Conservation (phyloP, 2,329 filamentous ascomycete species). For the Paecilomyces dactylethromorphus region DNA sequence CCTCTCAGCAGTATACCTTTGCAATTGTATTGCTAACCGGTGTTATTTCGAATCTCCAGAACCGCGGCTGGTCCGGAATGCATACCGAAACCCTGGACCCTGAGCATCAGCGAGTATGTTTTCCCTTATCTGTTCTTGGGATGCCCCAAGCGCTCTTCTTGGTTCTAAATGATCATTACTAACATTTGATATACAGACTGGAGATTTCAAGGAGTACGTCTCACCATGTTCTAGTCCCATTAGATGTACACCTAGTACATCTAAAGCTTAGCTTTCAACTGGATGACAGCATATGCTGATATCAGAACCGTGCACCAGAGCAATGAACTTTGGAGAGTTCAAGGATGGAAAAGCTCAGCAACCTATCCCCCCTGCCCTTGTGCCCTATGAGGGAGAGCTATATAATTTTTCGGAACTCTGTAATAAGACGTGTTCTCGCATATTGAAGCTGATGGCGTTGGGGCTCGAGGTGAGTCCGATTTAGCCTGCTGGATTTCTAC, state of each 20-base stretch:
- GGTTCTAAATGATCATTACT: neutral
- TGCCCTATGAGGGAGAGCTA: constrained; percentile 54
- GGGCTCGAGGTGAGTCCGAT: constrained; percentile 56
- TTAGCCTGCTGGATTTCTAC: neutral
- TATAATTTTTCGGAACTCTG: constrained; percentile 64
- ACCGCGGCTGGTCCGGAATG: constrained; percentile 84
- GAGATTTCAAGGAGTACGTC: constrained; percentile 79
- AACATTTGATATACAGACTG: constrained; percentile 46
- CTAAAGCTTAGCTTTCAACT: constrained; percentile 2
- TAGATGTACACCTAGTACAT: neutral
- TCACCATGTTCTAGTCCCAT: neutral
- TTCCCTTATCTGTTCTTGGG: constrained; percentile 1
- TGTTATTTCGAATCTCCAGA: constrained; percentile 41
- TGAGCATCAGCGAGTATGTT: constrained; percentile 64
- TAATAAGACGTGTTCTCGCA: constrained; percentile 62
- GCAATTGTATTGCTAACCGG: neutral
- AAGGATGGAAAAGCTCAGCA: constrained; percentile 63
- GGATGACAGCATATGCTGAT: neutral
- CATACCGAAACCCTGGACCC: constrained; percentile 84
- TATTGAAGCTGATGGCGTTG: constrained; percentile 71
- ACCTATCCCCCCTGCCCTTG: constrained; percentile 62
- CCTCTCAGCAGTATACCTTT: neutral
- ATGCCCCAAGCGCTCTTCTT: neutral
- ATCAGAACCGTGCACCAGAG: constrained; percentile 45
- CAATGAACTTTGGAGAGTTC: constrained; percentile 88